Conservation (phyloP, 2,329 filamentous ascomycete species). For the Furcasterigmium furcatum region DNA sequence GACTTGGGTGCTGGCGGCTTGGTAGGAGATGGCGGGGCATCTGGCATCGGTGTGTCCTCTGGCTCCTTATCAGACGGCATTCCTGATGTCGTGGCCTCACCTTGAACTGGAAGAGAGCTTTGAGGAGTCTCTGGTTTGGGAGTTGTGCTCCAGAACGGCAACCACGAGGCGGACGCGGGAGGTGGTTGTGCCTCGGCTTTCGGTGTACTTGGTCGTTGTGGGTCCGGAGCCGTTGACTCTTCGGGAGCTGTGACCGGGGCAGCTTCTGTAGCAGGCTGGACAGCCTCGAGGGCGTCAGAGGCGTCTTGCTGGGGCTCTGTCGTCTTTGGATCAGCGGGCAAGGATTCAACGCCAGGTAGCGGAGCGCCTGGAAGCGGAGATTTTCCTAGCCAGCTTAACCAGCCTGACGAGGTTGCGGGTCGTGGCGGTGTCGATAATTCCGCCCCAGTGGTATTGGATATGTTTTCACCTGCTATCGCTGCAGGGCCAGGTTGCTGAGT, state of each 20-base stretch:
- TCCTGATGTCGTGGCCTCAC: slow-evolving; percentile 7
- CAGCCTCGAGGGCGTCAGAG: neutral
- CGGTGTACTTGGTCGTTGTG: slow-evolving; percentile 10
- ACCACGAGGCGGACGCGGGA: slow-evolving; percentile 31
- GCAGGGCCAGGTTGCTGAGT: no score
- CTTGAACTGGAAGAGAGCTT: slow-evolving; percentile 3
- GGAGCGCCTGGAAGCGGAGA: slow-evolving; percentile 17
- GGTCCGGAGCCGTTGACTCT: slow-evolving; percentile 5
- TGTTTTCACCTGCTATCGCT: no score
- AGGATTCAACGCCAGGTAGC: slow-evolving; percentile 7
- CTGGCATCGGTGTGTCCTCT: slow-evolving; percentile 39
- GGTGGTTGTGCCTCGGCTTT: slow-evolving; percentile 12
- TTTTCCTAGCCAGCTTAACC: slow-evolving; percentile 51
- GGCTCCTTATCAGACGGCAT: slow-evolving; percentile 13
- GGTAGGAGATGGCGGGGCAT: slow-evolving; percentile 30
- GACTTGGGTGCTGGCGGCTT: slow-evolving; percentile 16
- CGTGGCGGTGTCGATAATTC: slow-evolving; percentile 7
- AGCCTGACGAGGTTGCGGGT: slow-evolving; percentile 36
- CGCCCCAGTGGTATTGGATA: no score
- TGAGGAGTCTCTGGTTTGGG: slow-evolving; percentile 8
- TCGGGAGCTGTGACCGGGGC: slow-evolving; percentile 1
- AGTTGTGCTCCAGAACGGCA: slow-evolving; percentile 32
- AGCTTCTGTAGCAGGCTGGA: slow-evolving; percentile 3
- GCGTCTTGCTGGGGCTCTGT: slow-evolving; percentile 10
- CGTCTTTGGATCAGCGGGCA: slow-evolving; percentile 8